A percentile compares a stretch with the other conserved stretches of the same genome.
These are phyloP conservation scores for Candida sojae DNA, from an alignment of 1,139 yeast species.

Conservation along the genomic window DNA sequence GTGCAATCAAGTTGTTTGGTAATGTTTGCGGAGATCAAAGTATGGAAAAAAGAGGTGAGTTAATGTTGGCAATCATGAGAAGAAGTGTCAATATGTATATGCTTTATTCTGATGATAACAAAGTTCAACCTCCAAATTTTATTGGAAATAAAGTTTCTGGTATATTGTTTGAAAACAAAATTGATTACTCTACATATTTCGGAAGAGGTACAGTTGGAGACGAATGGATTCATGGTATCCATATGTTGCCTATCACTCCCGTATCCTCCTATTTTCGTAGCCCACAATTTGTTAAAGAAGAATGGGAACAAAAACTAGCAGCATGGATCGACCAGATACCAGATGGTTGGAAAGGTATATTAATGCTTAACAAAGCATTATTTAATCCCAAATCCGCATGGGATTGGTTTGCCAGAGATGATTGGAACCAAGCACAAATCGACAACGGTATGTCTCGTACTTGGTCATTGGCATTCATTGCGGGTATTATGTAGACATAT, in stretches of 20 bases:
- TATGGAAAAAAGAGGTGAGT: conserved; percentile 41
- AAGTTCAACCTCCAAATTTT: conserved; percentile 37
- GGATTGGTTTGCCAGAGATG: conserved; percentile 40
- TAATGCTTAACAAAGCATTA: conserved; percentile 41
- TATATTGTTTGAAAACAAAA: conserved; percentile 46
- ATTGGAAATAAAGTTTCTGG: conserved; percentile 47
- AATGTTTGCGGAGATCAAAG: conserved; percentile 30
- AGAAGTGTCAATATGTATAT: conserved; percentile 47
- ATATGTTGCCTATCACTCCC: conserved; percentile 50
- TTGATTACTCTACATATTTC: conserved; percentile 47
- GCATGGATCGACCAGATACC: conserved; percentile 36
- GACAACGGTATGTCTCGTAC: conserved; percentile 50
- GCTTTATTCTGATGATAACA: conserved; percentile 41
- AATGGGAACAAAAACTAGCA: conserved; percentile 42
- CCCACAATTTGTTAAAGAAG: conserved; percentile 39
- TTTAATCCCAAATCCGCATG: conserved; percentile 38
- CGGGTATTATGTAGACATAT: conserved; percentile 22
- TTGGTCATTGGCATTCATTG: conserved; percentile 46
- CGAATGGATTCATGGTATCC: conserved; percentile 52
- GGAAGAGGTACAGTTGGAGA: conserved; percentile 45
- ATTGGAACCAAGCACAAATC: conserved; percentile 38
- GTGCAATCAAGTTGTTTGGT: conserved; percentile 44
- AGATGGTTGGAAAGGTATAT: conserved; percentile 49
- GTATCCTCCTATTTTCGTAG: conserved; percentile 40
- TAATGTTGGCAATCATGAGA: conserved; percentile 45